Conservation (phyloP, 352 stramenopile genomes). For the Globisporangium alternatum region DNA sequence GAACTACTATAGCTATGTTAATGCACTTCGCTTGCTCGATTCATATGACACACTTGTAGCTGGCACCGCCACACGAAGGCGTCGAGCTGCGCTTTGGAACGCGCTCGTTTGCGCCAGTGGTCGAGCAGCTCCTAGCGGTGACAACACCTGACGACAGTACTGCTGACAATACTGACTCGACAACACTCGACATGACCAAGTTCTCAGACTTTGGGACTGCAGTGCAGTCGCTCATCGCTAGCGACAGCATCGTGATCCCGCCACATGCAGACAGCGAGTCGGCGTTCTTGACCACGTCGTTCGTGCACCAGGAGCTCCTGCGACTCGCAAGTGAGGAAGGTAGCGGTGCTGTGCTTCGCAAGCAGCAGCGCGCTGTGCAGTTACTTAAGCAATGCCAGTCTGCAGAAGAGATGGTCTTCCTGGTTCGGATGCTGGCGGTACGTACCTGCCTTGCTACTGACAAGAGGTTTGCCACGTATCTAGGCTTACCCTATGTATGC, state of each 20-base stretch:
- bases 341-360: constrained; percentile 46
- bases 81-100: constrained; percentile 71
- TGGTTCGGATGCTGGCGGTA: constrained; percentile 76
- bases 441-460: constrained; percentile 11
- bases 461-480: not conserved
- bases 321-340: constrained; percentile 58
- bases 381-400: constrained; percentile 55
- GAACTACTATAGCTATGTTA: not conserved
- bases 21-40: not conserved
- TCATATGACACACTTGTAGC: constrained; percentile 19
- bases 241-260: constrained; percentile 24
- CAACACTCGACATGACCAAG: constrained; percentile 1
- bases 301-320: constrained; percentile 54
- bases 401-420: constrained; percentile 52
- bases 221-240: constrained; percentile 44
- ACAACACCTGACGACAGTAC: constrained; percentile 32
- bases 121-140: constrained; percentile 36
- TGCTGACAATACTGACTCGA: not conserved
- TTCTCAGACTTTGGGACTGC: constrained; percentile 58
- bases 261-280: constrained; percentile 2
- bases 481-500: not conserved
- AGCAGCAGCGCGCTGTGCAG: constrained; percentile 57
- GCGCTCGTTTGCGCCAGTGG: constrained; percentile 58
- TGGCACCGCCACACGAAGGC: constrained; percentile 66
- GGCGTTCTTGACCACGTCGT: constrained; percentile 29